phyloP scores from a whole-genome alignment of 805 yeast species.

The Candida manassasensis region DNA sequence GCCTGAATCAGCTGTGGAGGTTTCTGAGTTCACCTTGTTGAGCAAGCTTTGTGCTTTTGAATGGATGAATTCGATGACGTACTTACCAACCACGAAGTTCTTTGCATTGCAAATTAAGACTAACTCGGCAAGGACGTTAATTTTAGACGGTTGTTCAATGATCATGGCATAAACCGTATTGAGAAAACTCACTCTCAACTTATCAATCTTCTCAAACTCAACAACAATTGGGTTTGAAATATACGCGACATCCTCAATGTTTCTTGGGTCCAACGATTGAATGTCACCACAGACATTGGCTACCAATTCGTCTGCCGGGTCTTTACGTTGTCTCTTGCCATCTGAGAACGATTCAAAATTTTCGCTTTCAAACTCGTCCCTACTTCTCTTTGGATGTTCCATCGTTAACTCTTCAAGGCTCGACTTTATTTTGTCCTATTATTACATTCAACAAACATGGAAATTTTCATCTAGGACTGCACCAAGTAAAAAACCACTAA shows the following conservation, averaged over 20 bases:
- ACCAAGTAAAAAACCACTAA: no score
- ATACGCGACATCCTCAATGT: constrained; percentile 52
- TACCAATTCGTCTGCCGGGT: constrained; percentile 38
- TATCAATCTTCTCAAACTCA: constrained; percentile 59
- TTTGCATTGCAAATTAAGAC: constrained; percentile 62
- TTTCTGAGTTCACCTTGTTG: constrained; percentile 18
- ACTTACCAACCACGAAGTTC: constrained; percentile 61
- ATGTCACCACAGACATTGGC: constrained; percentile 42
- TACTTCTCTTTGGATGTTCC: constrained; percentile 22
- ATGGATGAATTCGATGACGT: constrained; percentile 65
- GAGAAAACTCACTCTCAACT: constrained; percentile 54
- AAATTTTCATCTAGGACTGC: no score
- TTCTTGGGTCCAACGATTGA: constrained; percentile 41
- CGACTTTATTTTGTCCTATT: no score
- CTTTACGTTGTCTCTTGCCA: constrained; percentile 35
- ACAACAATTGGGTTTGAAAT: constrained; percentile 63
- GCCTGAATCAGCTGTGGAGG: constrained; percentile 8
- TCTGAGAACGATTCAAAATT: constrained; percentile 18
- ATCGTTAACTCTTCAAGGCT: not conserved
- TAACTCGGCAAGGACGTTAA: constrained; percentile 64
- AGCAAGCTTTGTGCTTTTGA: constrained; percentile 55
- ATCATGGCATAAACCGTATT: constrained; percentile 64
- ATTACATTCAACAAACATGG: no score
- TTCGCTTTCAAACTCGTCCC: constrained; percentile 26
- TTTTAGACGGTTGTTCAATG: constrained; percentile 88